Conservation (phyloP, 345 rosid species). For the Euphorbia tirucalli region DNA sequence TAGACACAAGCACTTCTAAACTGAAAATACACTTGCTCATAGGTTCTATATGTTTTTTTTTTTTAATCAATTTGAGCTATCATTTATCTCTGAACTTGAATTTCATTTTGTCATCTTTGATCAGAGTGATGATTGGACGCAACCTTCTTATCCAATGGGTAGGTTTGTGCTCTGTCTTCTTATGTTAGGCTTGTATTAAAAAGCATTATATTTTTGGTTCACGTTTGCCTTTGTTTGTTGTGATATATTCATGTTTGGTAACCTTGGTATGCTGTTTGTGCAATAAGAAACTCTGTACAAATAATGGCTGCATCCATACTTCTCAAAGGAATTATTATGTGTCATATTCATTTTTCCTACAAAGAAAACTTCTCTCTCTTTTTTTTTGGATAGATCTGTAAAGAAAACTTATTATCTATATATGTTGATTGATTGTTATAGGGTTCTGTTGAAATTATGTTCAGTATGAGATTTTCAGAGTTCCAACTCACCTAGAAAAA, state of each 20-base stretch:
- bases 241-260: not conserved
- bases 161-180: conserved; percentile 3
- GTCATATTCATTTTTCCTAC: not conserved
- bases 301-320: not conserved
- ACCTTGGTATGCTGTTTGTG: not conserved
- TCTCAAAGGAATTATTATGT: not conserved
- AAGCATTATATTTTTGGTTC: not conserved
- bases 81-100: not conserved
- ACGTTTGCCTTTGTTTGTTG: not conserved
- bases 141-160: conserved; percentile 33
- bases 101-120: conserved; percentile 3
- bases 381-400: no score
- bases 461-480: not conserved
- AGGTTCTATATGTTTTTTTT: not conserved
- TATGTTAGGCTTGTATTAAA: not conserved
- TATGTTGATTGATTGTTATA: not conserved
- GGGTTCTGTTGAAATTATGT: not conserved
- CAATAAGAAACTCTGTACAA: no score
- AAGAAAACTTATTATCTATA: not conserved
- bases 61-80: conserved; percentile 6
- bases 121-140: conserved; percentile 37
- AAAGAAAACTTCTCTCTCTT: no score
- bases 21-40: not conserved
- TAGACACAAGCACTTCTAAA: not conserved
- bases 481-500: not conserved